A percentile compares a stretch with the other conserved stretches of the same genome.
phyloP scores from a whole-genome alignment of 2,329 filamentous ascomycete species.

The Talaromyces amestolkiae region DNA sequence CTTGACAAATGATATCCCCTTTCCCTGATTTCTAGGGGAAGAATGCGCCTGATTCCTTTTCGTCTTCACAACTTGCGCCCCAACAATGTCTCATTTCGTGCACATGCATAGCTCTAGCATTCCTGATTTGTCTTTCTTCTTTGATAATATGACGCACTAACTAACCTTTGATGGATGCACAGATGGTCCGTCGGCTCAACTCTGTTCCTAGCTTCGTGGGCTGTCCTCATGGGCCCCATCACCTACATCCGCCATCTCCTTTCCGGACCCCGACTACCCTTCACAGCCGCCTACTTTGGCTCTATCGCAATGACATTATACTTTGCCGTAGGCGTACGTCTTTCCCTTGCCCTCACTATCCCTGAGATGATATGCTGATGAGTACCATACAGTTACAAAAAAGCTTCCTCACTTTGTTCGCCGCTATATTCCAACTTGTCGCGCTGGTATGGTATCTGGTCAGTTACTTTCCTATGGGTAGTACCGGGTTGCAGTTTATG shows the following conservation, averaged over 20 bases:
- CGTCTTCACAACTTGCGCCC: background rate
- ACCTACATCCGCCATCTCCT: slow-evolving; percentile 80
- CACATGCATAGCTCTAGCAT: background rate
- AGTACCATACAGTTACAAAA: slow-evolving; percentile 65
- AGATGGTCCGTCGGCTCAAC: slow-evolving; percentile 94
- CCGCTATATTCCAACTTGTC: slow-evolving; percentile 77
- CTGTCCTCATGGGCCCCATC: slow-evolving; percentile 87
- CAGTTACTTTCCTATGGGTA: slow-evolving; percentile 97
- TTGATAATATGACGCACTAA: background rate
- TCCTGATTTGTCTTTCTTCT: background rate
- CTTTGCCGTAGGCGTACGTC: slow-evolving; percentile 83
- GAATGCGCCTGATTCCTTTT: slow-evolving; percentile 14
- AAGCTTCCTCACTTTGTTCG: slow-evolving; percentile 79
- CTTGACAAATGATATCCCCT: slow-evolving; percentile 12
- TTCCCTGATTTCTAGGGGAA: background rate
- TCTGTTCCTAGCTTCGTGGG: slow-evolving; percentile 89
- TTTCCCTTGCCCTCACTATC: slow-evolving; percentile 16
- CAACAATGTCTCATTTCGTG: background rate
- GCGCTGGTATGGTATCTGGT: slow-evolving; percentile 89
- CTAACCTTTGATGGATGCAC: slow-evolving; percentile 19
- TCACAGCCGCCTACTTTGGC: slow-evolving; percentile 92
- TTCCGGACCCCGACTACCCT: slow-evolving; percentile 80
- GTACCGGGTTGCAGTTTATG: slow-evolving; percentile 79
- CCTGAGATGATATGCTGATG: background rate
- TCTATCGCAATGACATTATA: slow-evolving; percentile 87